These are phyloP conservation scores for Osmanthus fragrans DNA, from an alignment of 257 asterid genomes.

Conservation along the genomic window DNA sequence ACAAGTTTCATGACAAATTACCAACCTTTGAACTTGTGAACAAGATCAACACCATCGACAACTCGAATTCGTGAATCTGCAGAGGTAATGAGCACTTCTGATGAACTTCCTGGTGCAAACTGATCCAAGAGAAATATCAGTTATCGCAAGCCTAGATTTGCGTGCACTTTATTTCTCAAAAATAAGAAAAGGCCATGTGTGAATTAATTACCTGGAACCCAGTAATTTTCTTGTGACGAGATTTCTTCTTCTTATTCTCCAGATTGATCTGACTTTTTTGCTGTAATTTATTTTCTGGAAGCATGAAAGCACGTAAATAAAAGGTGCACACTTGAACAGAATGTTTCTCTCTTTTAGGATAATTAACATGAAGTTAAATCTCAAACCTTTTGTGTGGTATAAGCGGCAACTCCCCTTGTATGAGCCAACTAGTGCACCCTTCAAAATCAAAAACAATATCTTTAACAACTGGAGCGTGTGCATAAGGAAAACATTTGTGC, in stretches of 20 bases:
- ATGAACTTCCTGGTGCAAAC: conserved; percentile 95
- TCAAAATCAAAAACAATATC: conserved; percentile 30
- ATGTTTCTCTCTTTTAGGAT: conserved; percentile 9
- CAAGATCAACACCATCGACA: conserved; percentile 79
- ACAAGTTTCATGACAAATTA: not conserved
- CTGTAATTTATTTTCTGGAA: conserved; percentile 79
- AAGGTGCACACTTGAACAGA: conserved; percentile 18
- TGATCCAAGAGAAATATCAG: conserved; percentile 40
- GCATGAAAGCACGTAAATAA: conserved; percentile 16
- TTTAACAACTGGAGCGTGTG: conserved; percentile 20
- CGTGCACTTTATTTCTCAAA: not conserved
- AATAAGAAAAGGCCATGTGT: not conserved
- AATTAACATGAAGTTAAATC: conserved; percentile 12
- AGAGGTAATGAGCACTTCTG: conserved; percentile 92
- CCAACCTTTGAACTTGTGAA: conserved; percentile 88
- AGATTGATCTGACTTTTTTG: conserved; percentile 74
- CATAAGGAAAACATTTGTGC: conserved; percentile 12
- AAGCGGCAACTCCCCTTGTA: conserved; percentile 94
- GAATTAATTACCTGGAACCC: conserved; percentile 81
- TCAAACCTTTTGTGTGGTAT: conserved; percentile 77
- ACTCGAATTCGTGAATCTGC: conserved; percentile 95
- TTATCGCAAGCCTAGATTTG: conserved; percentile 24
- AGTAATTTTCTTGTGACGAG: conserved; percentile 95
- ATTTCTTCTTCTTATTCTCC: conserved; percentile 89
- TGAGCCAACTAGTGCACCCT: conserved; percentile 97